Evolutionary conservation across 768 basidiomycete genomes (phyloP), one percentile per base, ranked within the genome.

Genomic region (Rhizopogon vulgaris): DNA sequence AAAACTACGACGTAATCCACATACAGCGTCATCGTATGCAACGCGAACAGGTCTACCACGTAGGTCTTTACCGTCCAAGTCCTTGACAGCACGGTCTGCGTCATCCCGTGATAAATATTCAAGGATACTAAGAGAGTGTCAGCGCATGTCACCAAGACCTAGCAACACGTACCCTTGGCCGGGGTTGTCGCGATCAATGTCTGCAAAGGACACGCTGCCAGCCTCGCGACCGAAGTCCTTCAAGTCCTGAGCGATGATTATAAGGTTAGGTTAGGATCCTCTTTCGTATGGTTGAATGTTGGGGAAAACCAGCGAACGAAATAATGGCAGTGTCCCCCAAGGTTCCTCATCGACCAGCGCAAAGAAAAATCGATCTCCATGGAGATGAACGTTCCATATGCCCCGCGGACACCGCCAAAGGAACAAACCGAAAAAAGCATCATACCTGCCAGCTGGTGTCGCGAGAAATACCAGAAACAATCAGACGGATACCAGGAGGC

Each of bases 361-460:
- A 12, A 34, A 11, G 32, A 22, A 22, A 22, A 22, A 46, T 34
- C 22, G 45, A 34, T 46, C 32, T 34, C 45, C 45, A 34, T 6
- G 22, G 18, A 48, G 22, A 46, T 22, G 28, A 17, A 46, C 22
- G 45, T 14, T 32, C 30, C 45, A 34, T 24, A 46, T 46, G 18
- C 45, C 22, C 45, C 32, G 18, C 45, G 32, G 36, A 34, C 45
- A 34, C 18, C 36, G 8, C 49, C 49, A 58, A 41, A 39, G 47
- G 51, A 39, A 54, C 43, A 55, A 55, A 60, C 56, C 53, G 60
- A 65, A 65, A 67, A 63, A 68, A 55, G 22, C 58, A 65, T 71
- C 88, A 74, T 84, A 98, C 94, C 93, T 98, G 94, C 94, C 94
- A 98, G 70, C 94, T 96, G 41, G 93, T 95, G 66, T 94, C 90